phyloP scores from a whole-genome alignment of 108 stramenopile genomes.

The Tribonema minus region DNA sequence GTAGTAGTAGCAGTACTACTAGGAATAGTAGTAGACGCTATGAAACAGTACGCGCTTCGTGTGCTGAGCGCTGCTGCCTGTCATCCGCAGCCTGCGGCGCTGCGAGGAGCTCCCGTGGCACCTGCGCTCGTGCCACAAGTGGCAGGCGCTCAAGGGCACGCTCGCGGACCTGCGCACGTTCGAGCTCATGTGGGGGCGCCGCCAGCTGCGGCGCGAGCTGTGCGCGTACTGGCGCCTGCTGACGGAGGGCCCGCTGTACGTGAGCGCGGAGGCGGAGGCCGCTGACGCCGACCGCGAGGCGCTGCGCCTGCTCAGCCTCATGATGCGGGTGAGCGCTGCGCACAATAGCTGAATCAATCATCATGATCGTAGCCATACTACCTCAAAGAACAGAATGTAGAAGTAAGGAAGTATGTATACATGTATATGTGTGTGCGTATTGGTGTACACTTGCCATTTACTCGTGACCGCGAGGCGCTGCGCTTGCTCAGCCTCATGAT shows the following conservation, averaged over 20 bases:
- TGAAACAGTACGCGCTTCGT: too few relatives aligned
- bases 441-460: too few relatives aligned
- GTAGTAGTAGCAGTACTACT: slow-evolving; percentile 53
- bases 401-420: too few relatives aligned
- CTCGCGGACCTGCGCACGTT: slow-evolving; percentile 62
- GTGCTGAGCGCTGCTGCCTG: too few relatives aligned
- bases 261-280: slow-evolving; percentile 22
- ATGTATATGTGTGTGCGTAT: too few relatives aligned
- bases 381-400: too few relatives aligned
- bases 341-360: too few relatives aligned
- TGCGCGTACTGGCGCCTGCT: slow-evolving; percentile 57
- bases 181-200: slow-evolving; percentile 47
- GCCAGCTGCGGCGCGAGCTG: slow-evolving; percentile 55
- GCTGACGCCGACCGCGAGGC: slow-evolving; percentile 6
- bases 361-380: too few relatives aligned
- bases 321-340: too few relatives aligned
- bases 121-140: slow-evolving; percentile 60
- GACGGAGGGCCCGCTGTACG: slow-evolving; percentile 54
- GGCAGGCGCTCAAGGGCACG: slow-evolving; percentile 55
- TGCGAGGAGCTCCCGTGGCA: slow-evolving; percentile 76
- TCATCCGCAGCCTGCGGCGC: slow-evolving; percentile 51
- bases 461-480: too few relatives aligned
- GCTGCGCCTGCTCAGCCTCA: background rate
- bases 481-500: slow-evolving; percentile 2
- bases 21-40: too few relatives aligned